Conservation (phyloP, 208 protist genomes). For the Balamuthia mandrillaris region DNA sequence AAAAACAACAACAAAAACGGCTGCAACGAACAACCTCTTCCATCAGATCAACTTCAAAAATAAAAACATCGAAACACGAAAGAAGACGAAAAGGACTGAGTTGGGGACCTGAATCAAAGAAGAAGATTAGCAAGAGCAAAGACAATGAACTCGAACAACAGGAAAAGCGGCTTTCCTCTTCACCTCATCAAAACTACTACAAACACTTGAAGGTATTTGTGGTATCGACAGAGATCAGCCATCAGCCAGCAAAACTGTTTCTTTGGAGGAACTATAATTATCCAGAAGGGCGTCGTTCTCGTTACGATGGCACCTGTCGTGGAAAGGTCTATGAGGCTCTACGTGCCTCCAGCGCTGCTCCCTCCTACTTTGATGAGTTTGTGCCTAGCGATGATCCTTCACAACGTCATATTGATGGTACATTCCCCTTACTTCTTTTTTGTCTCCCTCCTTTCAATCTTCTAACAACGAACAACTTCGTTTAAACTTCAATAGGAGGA, state of each 20-base stretch:
- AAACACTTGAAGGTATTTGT: background rate
- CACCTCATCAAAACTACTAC: too few species aligned
- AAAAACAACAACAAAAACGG: too few species aligned
- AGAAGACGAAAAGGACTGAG: too few species aligned
- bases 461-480: background rate
- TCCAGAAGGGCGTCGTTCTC: background rate
- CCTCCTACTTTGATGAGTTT: constrained; percentile 44
- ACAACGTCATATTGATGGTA: background rate
- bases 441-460: background rate
- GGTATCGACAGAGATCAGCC: background rate
- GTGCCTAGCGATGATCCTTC: background rate
- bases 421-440: background rate
- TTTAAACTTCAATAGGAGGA: background rate
- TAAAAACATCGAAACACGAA: too few species aligned
- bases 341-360: constrained; percentile 33
- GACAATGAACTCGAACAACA: too few species aligned
- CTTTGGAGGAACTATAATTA: background rate
- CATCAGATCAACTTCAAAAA: too few species aligned
- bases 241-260: background rate
- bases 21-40: too few species aligned
- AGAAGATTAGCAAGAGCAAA: too few species aligned
- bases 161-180: too few species aligned
- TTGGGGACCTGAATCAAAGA: background rate
- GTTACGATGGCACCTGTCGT: background rate
- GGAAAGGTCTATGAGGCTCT: background rate